phyloP scores from a whole-genome alignment of 2,329 filamentous ascomycete species.

The Pseudocercospora eumusae region DNA sequence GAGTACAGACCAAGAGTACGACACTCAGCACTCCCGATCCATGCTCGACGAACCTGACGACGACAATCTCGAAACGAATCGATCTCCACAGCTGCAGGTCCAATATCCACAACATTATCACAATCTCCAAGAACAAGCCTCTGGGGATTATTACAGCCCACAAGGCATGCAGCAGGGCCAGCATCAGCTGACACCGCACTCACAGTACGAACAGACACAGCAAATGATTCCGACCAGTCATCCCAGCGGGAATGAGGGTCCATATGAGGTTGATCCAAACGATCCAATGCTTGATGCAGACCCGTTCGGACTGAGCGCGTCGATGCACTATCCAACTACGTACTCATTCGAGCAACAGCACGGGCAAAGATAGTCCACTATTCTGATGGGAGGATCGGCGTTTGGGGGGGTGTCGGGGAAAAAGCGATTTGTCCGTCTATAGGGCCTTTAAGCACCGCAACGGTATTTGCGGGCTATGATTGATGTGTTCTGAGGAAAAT shows the following conservation, averaged over 20 bases:
- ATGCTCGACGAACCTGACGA: constrained; percentile 68
- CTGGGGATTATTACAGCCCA: constrained; percentile 32
- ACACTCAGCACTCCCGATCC: constrained; percentile 59
- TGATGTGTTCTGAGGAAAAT: constrained; percentile 12
- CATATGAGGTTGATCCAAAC: constrained; percentile 63
- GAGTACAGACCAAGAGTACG: constrained; percentile 91
- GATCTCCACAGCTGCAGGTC: constrained; percentile 32
- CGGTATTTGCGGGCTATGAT: constrained; percentile 24
- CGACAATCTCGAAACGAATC: constrained; percentile 28
- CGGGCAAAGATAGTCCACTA: constrained; percentile 15
- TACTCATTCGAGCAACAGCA: constrained; percentile 31
- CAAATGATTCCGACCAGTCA: constrained; percentile 31
- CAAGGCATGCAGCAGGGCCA: constrained; percentile 17
- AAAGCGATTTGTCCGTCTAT: constrained; percentile 6
- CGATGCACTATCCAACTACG: constrained; percentile 59
- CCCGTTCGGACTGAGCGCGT: constrained; percentile 88
- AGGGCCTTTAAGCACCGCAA: constrained; percentile 21
- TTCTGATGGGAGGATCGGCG: neutral
- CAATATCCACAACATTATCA: constrained; percentile 35
- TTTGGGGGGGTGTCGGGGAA: constrained; percentile 6
- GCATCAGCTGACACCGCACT: constrained; percentile 20
- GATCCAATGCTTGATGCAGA: constrained; percentile 90
- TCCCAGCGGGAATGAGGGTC: constrained; percentile 17
- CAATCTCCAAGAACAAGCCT: constrained; percentile 24
- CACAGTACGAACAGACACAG: constrained; percentile 22